Evolutionary conservation across 2,329 filamentous ascomycete genomes (phyloP), one percentile per base, ranked within the genome.

Genomic region (Nannizziopsis arthrosporioides): DNA sequence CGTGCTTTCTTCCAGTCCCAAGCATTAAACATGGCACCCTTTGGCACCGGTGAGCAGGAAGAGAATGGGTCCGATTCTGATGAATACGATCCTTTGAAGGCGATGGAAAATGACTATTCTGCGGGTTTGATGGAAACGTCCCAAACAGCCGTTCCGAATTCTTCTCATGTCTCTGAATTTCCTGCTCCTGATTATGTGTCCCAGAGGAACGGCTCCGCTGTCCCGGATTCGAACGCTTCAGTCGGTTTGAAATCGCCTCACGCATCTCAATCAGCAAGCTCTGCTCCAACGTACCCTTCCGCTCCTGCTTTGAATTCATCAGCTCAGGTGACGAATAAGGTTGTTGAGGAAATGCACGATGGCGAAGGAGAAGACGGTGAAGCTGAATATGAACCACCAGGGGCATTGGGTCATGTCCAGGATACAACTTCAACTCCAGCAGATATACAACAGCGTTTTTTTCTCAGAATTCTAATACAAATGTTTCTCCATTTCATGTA

Each of bases 321-420:
- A 60, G 66, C 73, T 58, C 73, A 70, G 59, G 77, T 71, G 53
- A 73, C 75, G 59, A 76, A 75, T 62, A 77, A 77, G 56, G 80
- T 80, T 70, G 73, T 78, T 65, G 72, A 76, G 62, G 77, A 80
- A 65, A 76, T 78, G 62, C 75, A 78, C 39, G n/a, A 42, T 61
- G 73, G 75, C 63, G 73, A 76, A 59, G 73, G 76, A 60, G 70
- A 73, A 44, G 56, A 64, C 53, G 64, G 64, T 54, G 67, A 69
- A 57, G 64, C 63, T 56, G 67, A 69, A 60, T 69, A 69, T 63
- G 82, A 82, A 63, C 78, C 68, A 53, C 66, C 69, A 59, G 71
- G 68, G 60, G 70, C 66, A 61, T 61, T 71, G 60, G 60, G 57
- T 63, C 66, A 68, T 60, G 64, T 70, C 61, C 66, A 73, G 63